Evolutionary conservation across 495 filamentous ascomycete species (phyloP).

Genomic region (Emericellopsis terricola): DNA sequence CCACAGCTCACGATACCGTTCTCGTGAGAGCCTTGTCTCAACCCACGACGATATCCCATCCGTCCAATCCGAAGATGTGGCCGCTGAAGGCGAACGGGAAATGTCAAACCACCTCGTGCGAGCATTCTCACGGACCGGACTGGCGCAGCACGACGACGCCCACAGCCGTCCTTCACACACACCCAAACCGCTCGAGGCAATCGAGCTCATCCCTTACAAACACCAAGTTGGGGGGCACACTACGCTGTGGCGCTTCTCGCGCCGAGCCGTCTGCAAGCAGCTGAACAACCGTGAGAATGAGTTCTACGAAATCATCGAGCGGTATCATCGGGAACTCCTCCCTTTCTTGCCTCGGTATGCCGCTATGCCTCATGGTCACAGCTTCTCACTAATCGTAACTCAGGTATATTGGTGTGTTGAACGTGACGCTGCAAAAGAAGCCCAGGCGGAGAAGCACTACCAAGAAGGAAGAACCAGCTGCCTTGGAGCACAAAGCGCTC

Average conservation of each 20-base stretch:
- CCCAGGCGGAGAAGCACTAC: conserved; percentile 43
- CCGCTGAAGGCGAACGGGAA: conserved; percentile 22
- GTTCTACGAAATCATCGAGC: conserved; percentile 93
- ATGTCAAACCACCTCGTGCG: conserved; percentile 7
- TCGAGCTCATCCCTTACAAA: conserved; percentile 90
- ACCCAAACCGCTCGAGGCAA: conserved; percentile 62
- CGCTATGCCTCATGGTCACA: too few species aligned
- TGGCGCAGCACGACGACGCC: conserved; percentile 24
- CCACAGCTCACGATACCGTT: not conserved
- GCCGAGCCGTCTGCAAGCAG: conserved; percentile 90
- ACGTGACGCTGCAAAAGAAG: conserved; percentile 87
- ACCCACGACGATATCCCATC: conserved; percentile 7
- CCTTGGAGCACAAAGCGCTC: conserved; percentile 5
- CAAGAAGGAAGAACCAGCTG: conserved; percentile 21
- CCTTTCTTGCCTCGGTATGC: conserved; percentile 88
- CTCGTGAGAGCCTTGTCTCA: conserved; percentile 6
- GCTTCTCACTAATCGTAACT: too few species aligned
- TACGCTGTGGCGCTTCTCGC: conserved; percentile 88
- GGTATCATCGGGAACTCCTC: conserved; percentile 71
- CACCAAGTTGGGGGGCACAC: conserved; percentile 96
- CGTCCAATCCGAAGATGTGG: conserved; percentile 18
- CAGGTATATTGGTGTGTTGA: conserved; percentile 93
- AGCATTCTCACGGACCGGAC: conserved; percentile 13
- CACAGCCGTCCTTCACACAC: conserved; percentile 26
- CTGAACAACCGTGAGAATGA: conserved; percentile 94